phyloP scores from a whole-genome alignment of 208 protist species.

The Acanthamoeba triangularis region DNA sequence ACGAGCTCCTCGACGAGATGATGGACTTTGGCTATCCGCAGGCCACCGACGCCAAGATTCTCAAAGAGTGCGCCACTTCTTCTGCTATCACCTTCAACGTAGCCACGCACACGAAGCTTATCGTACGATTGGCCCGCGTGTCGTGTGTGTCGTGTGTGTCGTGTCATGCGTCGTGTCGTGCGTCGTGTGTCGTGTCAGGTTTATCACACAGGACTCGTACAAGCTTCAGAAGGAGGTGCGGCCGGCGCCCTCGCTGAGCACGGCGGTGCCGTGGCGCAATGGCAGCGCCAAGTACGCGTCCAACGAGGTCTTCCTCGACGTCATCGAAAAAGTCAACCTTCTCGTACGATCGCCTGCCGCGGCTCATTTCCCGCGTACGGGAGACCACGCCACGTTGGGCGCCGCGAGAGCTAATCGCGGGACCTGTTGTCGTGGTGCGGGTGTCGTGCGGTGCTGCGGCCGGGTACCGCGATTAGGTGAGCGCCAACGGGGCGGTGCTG shows the following conservation, averaged over 20 bases:
- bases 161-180: conserved; percentile 58
- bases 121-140: too few relatives aligned
- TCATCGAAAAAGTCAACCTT: conserved; percentile 96
- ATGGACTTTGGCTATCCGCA: conserved; percentile 98
- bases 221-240: conserved; percentile 87
- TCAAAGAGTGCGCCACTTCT: conserved; percentile 87
- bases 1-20: conserved; percentile 97
- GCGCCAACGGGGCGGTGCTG: conserved; percentile 91
- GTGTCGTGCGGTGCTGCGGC: not conserved
- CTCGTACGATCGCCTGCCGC: conserved; percentile 86
- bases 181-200: conserved; percentile 70
- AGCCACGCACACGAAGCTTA: too few relatives aligned
- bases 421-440: not conserved
- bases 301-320: conserved; percentile 97
- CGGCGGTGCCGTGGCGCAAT: conserved; percentile 92
- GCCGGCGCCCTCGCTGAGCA: conserved; percentile 87
- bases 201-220: conserved; percentile 93
- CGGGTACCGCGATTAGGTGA: conserved; percentile 31
- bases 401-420: not conserved
- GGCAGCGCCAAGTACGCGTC: conserved; percentile 94
- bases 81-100: not conserved
- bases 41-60: conserved; percentile 91
- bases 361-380: too few relatives aligned
- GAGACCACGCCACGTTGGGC: not conserved
- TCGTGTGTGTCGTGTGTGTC: not conserved